phyloP scores from a whole-genome alignment of 371 early-diverging fungal species.

The Apophysomyces variabilis region DNA sequence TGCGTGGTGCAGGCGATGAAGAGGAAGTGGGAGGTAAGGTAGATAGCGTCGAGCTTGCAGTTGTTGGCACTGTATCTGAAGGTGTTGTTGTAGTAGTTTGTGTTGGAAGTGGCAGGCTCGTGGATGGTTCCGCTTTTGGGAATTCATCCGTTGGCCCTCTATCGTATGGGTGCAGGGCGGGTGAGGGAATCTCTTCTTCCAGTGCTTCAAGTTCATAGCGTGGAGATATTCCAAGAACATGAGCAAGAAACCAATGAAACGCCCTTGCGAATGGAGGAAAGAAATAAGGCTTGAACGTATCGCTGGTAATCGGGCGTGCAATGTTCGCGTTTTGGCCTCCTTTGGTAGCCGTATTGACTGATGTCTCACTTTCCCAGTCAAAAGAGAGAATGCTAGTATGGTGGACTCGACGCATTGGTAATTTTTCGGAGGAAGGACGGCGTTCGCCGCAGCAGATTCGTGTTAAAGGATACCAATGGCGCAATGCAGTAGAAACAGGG shows the following conservation, averaged over 20 bases:
- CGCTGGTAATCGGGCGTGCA: neutral
- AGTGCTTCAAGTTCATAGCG: neutral
- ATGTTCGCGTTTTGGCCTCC: neutral
- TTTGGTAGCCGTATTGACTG: neutral
- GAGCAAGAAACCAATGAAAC: conserved; percentile 29
- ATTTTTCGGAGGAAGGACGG: neutral
- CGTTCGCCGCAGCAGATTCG: neutral
- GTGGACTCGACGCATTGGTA: neutral
- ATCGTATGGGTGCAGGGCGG: neutral
- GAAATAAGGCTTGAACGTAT: conserved; percentile 21
- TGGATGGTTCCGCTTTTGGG: neutral
- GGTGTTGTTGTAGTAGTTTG: neutral
- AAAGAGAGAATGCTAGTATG: neutral
- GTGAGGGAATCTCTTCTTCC: neutral
- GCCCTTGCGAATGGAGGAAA: conserved; percentile 25
- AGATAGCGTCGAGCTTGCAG: neutral
- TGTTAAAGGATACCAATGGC: neutral
- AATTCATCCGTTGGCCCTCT: neutral
- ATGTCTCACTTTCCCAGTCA: conserved; percentile 10
- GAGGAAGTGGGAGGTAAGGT: neutral
- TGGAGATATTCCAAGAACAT: conserved; percentile 19
- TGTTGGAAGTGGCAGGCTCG: neutral
- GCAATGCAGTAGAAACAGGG: neutral
- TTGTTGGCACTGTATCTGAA: neutral
- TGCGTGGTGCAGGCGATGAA: neutral